phyloP scores from a whole-genome alignment of 2,329 filamentous ascomycete species.

The Tolypocladium ophioglossoides region DNA sequence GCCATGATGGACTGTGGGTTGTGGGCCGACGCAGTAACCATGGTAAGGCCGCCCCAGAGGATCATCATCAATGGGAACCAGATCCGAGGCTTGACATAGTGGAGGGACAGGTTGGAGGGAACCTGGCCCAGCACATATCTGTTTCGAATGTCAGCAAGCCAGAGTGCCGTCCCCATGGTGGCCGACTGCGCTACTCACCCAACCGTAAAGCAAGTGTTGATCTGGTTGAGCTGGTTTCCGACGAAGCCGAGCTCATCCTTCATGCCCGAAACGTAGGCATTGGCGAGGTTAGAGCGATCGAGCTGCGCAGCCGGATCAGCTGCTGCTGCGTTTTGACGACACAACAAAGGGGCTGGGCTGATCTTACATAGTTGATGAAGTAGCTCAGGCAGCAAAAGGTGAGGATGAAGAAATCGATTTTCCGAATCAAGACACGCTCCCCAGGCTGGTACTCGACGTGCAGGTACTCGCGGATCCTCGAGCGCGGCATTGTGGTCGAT shows the following conservation, averaged over 20 bases:
- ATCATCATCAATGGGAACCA: conserved; percentile 56
- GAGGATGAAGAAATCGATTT: conserved; percentile 55
- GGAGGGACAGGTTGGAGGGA: conserved; percentile 49
- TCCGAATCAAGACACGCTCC: conserved; percentile 37
- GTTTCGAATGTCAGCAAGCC: neutral
- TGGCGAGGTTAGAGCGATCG: conserved; percentile 27
- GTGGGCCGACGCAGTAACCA: conserved; percentile 34
- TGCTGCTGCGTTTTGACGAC: neutral
- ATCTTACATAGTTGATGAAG: conserved; percentile 40
- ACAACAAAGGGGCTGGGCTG: neutral
- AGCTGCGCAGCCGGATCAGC: conserved; percentile 12
- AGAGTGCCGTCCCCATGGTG: neutral
- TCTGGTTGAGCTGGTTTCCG: conserved; percentile 29
- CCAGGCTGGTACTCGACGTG: conserved; percentile 22
- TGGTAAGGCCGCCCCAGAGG: conserved; percentile 53
- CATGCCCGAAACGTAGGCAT: conserved; percentile 34
- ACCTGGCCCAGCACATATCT: conserved; percentile 45
- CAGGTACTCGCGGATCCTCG: conserved; percentile 21
- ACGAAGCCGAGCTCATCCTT: conserved; percentile 34
- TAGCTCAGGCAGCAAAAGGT: conserved; percentile 52
- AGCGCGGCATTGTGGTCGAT: neutral
- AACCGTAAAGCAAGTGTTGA: conserved; percentile 25
- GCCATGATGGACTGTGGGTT: conserved; percentile 25
- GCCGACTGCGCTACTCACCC: conserved; percentile 15
- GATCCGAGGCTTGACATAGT: conserved; percentile 51